Percentiles rank a stretch among this genome's conserved stretches.
Evolutionary conservation across 108 stramenopile species (phyloP).

Genomic region (Cyclotella distinguenda): DNA sequence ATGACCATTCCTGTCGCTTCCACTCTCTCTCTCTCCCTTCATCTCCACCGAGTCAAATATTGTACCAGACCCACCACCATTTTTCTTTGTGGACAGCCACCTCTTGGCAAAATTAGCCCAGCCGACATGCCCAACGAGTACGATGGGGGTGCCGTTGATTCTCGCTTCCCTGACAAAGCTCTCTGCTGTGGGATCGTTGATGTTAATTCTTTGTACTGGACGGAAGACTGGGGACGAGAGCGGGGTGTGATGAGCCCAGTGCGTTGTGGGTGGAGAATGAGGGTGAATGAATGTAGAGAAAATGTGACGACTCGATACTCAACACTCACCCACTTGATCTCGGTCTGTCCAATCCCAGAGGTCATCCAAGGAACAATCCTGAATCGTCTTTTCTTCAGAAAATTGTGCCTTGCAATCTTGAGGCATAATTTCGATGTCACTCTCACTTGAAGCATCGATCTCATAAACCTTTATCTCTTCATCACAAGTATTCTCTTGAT

Average conservation of each 20-base stretch:
- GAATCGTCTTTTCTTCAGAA: constrained; percentile 1
- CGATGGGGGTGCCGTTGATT: constrained; percentile 65
- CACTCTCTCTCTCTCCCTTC: too few species aligned
- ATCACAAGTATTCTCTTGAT: background rate
- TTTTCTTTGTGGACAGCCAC: constrained; percentile 55
- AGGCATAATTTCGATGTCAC: too few species aligned
- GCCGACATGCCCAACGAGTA: constrained; percentile 67
- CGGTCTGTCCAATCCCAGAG: constrained; percentile 50
- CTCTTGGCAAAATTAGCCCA: constrained; percentile 76
- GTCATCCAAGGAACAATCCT: constrained; percentile 13
- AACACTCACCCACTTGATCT: constrained; percentile 44
- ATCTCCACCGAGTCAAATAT: too few species aligned
- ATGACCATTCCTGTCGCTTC: too few species aligned
- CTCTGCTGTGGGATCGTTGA: constrained; percentile 45
- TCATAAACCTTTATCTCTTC: constrained; percentile 5
- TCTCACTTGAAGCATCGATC: too few species aligned
- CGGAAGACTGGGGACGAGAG: constrained; percentile 16
- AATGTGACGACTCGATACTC: too few species aligned
- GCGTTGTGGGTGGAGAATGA: background rate
- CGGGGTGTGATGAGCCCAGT: background rate
- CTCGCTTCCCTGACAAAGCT: constrained; percentile 60
- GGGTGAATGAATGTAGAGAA: too few species aligned
- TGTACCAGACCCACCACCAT: background rate
- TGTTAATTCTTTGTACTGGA: constrained; percentile 60
- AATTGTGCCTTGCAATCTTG: constrained; percentile 5